Percentiles rank a stretch among this genome's conserved stretches.
Evolutionary conservation across 2,329 filamentous ascomycete species (phyloP).

Genomic region (Pseudogymnoascus sp.): DNA sequence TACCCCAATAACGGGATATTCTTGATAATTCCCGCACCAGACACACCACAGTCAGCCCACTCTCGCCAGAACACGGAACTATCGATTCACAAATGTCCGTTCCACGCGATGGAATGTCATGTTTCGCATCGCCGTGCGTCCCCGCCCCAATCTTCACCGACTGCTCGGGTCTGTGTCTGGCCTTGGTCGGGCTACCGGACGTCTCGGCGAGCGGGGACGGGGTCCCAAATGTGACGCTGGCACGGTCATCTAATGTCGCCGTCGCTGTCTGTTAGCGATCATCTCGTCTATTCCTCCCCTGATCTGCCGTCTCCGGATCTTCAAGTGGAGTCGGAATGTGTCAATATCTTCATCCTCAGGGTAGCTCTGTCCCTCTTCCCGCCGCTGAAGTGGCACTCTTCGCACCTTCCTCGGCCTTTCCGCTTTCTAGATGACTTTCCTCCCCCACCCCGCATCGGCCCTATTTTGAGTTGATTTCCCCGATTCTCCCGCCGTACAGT

Average conservation of each 20-base stretch:
- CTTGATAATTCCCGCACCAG: background rate
- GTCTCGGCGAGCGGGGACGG: background rate
- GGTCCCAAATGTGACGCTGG: background rate
- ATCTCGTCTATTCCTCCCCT: background rate
- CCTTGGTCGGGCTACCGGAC: background rate
- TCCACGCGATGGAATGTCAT: background rate
- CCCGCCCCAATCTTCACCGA: background rate
- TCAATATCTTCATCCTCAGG: background rate
- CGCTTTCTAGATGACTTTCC: background rate
- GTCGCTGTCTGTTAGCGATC: background rate
- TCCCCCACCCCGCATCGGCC: background rate
- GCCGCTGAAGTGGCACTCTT: background rate
- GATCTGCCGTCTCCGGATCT: background rate
- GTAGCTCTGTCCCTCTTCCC: background rate
- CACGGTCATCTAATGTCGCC: background rate
- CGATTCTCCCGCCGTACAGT: background rate
- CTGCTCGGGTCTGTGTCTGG: background rate
- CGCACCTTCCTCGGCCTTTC: background rate
- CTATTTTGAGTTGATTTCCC: background rate
- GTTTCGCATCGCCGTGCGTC: background rate
- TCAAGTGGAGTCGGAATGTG: background rate
- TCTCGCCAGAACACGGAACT: background rate
- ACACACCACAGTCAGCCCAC: background rate
- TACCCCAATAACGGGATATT: background rate
- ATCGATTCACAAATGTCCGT: background rate